phyloP scores from a whole-genome alignment of 768 basidiomycete species.

The Albatrellus ellisii region DNA sequence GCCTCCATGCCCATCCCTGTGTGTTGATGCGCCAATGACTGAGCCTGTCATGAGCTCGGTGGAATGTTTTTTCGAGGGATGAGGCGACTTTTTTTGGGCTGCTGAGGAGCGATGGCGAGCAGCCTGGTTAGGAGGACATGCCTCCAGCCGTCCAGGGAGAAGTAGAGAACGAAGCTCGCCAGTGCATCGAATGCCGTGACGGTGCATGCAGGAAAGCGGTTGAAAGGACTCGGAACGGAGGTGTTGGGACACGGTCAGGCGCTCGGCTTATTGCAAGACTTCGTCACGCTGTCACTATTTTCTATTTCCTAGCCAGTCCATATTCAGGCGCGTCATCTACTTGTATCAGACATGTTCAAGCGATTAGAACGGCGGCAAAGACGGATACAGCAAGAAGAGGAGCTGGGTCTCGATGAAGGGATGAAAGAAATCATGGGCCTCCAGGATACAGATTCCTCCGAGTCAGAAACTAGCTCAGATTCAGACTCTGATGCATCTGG shows the following conservation, averaged over 20 bases:
- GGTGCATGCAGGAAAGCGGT: conserved; percentile 16
- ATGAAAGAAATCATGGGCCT: conserved; percentile 51
- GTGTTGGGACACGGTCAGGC: not conserved
- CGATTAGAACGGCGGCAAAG: conserved; percentile 54
- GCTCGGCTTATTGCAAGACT: not conserved
- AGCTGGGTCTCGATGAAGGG: conserved; percentile 50
- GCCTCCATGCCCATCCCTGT: no score
- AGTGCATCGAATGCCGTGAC: conserved; percentile 13
- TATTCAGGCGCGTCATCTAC: conserved; percentile 9
- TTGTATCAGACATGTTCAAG: conserved; percentile 60
- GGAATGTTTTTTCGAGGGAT: not conserved
- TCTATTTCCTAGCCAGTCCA: not conserved
- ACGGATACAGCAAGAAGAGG: conserved; percentile 50
- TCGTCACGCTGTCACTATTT: not conserved
- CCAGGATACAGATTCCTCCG: conserved; percentile 66
- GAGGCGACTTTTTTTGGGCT: not conserved
- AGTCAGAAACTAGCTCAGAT: conserved; percentile 40
- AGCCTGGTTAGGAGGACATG: not conserved
- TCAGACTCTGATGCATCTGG: conserved; percentile 8
- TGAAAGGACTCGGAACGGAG: not conserved
- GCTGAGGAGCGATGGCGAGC: not conserved
- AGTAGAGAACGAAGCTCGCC: not conserved
- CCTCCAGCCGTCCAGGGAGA: no score
- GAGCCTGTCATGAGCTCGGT: no score
- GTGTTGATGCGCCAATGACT: no score